Evolutionary conservation across 2,329 filamentous ascomycete species (phyloP).

Genomic region (Trichoderma afroharzianum): DNA sequence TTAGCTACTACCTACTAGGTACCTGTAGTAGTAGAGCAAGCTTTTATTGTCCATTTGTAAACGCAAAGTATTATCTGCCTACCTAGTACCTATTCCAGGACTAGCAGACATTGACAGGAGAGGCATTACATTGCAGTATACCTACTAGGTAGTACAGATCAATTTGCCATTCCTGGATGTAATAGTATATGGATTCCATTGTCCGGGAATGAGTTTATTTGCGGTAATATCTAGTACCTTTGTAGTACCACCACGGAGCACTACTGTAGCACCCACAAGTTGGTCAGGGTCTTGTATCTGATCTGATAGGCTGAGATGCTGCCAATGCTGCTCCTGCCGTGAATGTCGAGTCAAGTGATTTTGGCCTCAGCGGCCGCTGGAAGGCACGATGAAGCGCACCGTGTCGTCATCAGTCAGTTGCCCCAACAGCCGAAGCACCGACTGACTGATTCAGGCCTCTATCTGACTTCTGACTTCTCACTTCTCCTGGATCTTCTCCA

Average conservation of each 20-base stretch:
- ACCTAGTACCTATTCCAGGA: background rate
- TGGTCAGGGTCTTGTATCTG: background rate
- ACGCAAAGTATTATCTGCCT: background rate
- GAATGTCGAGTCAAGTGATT: background rate
- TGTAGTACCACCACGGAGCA: background rate
- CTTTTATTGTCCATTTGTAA: background rate
- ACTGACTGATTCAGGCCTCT: background rate
- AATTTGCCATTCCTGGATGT: background rate
- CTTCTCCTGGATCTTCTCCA: background rate
- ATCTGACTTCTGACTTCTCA: background rate
- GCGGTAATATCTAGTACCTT: background rate
- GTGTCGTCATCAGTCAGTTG: constrained; percentile 4
- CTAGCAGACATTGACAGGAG: background rate
- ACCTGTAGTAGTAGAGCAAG: background rate
- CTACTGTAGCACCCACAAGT: background rate
- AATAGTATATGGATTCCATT: too few relatives aligned
- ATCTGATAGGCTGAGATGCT: background rate
- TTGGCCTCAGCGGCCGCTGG: background rate
- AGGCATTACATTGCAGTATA: background rate
- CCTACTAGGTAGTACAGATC: too few relatives aligned
- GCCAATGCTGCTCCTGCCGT: background rate
- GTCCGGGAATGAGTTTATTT: background rate
- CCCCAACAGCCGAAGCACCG: background rate
- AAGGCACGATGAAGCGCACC: background rate
- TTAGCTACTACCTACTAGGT: background rate